Evolutionary conservation across 208 protist genomes (phyloP), one percentile per base, ranked within the genome.

Genomic region (Trypanosomatidae sp.): DNA sequence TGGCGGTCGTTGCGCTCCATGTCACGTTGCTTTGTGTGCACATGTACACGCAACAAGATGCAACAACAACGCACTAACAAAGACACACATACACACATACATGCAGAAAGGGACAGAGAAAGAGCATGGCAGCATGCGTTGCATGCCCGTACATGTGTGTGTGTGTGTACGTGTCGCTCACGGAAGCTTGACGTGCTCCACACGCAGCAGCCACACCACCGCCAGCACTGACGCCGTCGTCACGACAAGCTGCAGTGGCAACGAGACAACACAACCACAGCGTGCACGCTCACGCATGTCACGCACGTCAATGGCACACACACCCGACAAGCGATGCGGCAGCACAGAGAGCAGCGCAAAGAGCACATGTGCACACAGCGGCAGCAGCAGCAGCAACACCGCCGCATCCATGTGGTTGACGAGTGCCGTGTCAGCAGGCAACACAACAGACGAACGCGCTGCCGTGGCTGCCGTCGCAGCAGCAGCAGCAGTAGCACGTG

Each of bases 201-300:
- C 47, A n/a, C 45, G 43, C 7, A 64, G 22, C 10, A 67, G 53
- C 74, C 79, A 68, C 37, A 66, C 21, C n/a, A 58, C 66, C 54
- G 57, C 72, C 22, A 68, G 13, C 33, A 79, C 53, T 0, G 74
- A 82, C 6, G 60, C 54, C 0, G 57, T 7, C 19, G 72, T 76
- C 19, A 82, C 38, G 11, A 54, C 30, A 21, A 66, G 52, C 50
- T 88, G 74, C 49, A 79, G 46, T 5, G 62, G 64, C 11, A 84
- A 39, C 33, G 59, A 57, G 23, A 61, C 56, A 3, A 67, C 25
- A 49, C 79, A 88, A 16, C 67, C 68, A 15, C 54, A 30, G 11
- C 21, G 26, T 6, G 48, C 23, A 4, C 56, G 38, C 38, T 49
- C 66, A n/a, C 32, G 24, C 25, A 55, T 19, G 6, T 20, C 26